Evolutionary conservation across 2,329 filamentous ascomycete genomes (phyloP), one percentile per base, ranked within the genome.

Genomic region (Venturia asperata): DNA sequence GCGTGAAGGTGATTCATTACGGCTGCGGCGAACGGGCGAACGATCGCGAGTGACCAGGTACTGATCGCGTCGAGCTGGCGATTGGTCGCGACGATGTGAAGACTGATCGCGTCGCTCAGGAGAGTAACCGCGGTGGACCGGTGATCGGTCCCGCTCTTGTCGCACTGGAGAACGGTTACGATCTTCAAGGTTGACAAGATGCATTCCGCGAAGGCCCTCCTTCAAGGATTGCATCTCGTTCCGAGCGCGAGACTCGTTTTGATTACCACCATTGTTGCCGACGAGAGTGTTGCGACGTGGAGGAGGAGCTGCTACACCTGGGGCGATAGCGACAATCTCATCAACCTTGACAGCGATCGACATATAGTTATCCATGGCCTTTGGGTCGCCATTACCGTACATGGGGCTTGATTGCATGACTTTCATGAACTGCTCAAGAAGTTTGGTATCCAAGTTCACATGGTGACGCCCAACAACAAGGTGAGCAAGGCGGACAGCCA

Each of bases 371-470:
- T 61, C 60, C 11, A 45, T 15, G 13, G 60, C 37, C 21, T 45
- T 61, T 17, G 24, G 17, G n/a, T 61, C 39, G 42, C 42, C 42
- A 17, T 61, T 61, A n/a, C 39, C 60, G 60, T 61, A 61, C 60
- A 61, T 61, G 1, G 60, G 60, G 21, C 39, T 42, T 4, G 60
- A 43, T 6, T 45, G 60, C 37, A 61, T 24, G 5, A 27, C 42
- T n/a, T 42, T 61, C 60, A 61, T 61, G 37, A 61, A 61, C 30
- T 61, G 60, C 21, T 42, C 42, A 5, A 61, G 39, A 10, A 61
- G 37, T 34, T 61, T 61, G 19, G 60, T 30, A 17, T 43, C 60
- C 24, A 61, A 15, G 17, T 61, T 10, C n/a, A 61, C n/a, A 27
- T 61, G 60, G 13, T 6, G 21, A 13, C 42, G 60, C 27, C 43